These are phyloP conservation scores for Penicillium angulare DNA, from an alignment of 495 filamentous ascomycete species.

Conservation along the genomic window DNA sequence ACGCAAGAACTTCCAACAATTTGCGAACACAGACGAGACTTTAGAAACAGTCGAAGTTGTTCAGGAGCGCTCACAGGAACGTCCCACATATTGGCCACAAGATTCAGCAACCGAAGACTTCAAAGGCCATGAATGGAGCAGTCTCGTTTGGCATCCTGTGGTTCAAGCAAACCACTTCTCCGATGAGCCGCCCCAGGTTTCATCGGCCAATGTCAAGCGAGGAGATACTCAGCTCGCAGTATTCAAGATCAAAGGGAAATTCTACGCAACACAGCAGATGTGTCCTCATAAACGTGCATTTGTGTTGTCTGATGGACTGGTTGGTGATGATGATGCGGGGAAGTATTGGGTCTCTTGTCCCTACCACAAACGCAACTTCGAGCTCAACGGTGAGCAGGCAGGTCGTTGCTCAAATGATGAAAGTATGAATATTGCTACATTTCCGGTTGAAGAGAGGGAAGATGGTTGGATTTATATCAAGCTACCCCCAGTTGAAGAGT, in stretches of 20 bases:
- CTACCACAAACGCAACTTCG: slow-evolving; percentile 90
- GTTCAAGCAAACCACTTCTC: slow-evolving; percentile 71
- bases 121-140: slow-evolving; percentile 68
- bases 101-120: slow-evolving; percentile 72
- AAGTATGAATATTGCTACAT: slow-evolving; percentile 78
- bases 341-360: slow-evolving; percentile 88
- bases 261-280: slow-evolving; percentile 96
- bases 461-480: slow-evolving; percentile 86
- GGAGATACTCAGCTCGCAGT: slow-evolving; percentile 91
- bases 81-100: slow-evolving; percentile 83
- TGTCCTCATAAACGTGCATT: slow-evolving; percentile 96
- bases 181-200: slow-evolving; percentile 65
- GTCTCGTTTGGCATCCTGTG: slow-evolving; percentile 80
- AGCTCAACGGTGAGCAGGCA: slow-evolving; percentile 63
- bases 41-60: slow-evolving; percentile 70
- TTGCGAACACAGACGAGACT: slow-evolving; percentile 78
- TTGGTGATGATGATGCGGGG: slow-evolving; percentile 67
- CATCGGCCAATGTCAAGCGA: slow-evolving; percentile 70
- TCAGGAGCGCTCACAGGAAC: slow-evolving; percentile 68
- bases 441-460: slow-evolving; percentile 72
- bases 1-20: slow-evolving; percentile 77
- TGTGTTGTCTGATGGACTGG: slow-evolving; percentile 79
- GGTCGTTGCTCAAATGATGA: slow-evolving; percentile 79
- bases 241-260: slow-evolving; percentile 81
- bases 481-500: slow-evolving; percentile 79